Percentiles rank a stretch among this genome's conserved stretches.
These are phyloP conservation scores for Starmerella tilneyi DNA, from an alignment of 805 yeast species.

Conservation along the genomic window DNA sequence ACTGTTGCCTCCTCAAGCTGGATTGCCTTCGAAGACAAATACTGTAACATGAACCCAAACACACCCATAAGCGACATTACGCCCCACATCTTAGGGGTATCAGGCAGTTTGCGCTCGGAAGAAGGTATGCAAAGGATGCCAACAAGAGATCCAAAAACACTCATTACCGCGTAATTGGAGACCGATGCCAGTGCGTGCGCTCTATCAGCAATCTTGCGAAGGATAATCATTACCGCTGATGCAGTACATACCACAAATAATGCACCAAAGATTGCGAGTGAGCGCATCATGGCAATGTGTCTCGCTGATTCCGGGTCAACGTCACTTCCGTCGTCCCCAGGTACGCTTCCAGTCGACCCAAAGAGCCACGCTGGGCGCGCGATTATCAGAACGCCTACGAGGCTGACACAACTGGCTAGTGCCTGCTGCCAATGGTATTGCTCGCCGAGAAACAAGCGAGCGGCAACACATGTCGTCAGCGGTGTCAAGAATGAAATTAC, in stretches of 20 bases:
- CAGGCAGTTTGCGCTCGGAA: conserved; percentile 11
- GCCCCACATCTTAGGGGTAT: conserved; percentile 37
- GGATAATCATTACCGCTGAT: conserved; percentile 29
- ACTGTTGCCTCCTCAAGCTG: conserved; percentile 72
- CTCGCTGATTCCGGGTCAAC: background rate
- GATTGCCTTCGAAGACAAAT: conserved; percentile 66
- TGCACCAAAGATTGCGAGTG: conserved; percentile 53
- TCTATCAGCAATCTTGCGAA: conserved; percentile 62
- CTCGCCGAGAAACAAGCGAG: conserved; percentile 59
- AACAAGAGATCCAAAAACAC: conserved; percentile 44
- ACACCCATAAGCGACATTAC: conserved; percentile 53
- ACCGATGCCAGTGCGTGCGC: conserved; percentile 79
- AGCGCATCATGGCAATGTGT: background rate
- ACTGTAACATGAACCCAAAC: conserved; percentile 76
- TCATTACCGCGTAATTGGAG: conserved; percentile 57
- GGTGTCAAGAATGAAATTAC: conserved; percentile 73
- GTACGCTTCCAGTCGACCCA: conserved; percentile 30
- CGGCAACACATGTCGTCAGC: conserved; percentile 61
- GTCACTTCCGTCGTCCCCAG: background rate
- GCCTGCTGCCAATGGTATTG: conserved; percentile 57
- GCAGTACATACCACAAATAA: conserved; percentile 26
- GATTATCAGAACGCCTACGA: conserved; percentile 66
- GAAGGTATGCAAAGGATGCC: conserved; percentile 27
- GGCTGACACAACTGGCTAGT: conserved; percentile 54
- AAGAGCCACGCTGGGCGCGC: conserved; percentile 72